Percentiles rank a stretch among this genome's conserved stretches.
These are phyloP conservation scores for Saccharomycopsis schoenii DNA, from an alignment of 805 yeast genomes.

Conservation along the genomic window DNA sequence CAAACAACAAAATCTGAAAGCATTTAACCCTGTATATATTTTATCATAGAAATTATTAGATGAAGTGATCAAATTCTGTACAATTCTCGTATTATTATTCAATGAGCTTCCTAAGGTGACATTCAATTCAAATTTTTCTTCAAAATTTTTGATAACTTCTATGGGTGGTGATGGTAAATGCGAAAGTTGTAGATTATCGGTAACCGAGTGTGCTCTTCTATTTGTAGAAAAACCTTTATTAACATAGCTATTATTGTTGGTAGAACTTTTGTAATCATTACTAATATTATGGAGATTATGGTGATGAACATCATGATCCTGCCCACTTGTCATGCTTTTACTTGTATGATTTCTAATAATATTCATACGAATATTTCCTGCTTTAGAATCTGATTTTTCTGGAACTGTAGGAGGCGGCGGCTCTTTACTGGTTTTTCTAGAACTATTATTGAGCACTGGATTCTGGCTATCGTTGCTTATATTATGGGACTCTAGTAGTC, in stretches of 20 bases:
- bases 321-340: not conserved
- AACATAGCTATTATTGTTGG: not conserved
- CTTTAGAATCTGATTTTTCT: not conserved
- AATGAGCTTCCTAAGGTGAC: slow-evolving; percentile 1
- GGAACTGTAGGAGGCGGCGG: not conserved
- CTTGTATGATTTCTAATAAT: not conserved
- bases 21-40: slow-evolving; percentile 3
- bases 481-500: not conserved
- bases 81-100: not conserved
- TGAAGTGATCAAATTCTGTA: not conserved
- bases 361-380: not conserved
- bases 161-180: not conserved
- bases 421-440: not conserved
- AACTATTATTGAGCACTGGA: not conserved
- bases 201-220: not conserved
- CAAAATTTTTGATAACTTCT: slow-evolving; percentile 7
- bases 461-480: not conserved
- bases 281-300: not conserved
- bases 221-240: not conserved
- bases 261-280: not conserved
- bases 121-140: slow-evolving; percentile 13
- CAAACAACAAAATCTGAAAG: slow-evolving; percentile 10
- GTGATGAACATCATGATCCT: not conserved
- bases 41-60: slow-evolving; percentile 2
- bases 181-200: not conserved